These are phyloP conservation scores for Monosporascus sp. DNA, from an alignment of 2,329 filamentous ascomycete species.

Conservation along the genomic window DNA sequence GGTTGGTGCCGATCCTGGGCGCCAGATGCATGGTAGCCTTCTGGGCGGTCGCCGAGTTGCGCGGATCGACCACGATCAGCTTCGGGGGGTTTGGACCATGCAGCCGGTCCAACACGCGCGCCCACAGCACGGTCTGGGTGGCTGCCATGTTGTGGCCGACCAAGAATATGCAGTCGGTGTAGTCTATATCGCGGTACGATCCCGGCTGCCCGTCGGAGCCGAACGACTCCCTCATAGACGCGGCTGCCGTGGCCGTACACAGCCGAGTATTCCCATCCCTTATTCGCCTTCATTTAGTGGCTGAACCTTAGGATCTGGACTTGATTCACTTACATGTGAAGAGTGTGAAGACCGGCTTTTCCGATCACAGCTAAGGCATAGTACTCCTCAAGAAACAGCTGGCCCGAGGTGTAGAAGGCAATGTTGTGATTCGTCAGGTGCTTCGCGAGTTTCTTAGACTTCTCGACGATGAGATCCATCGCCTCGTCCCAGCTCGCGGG, in stretches of 20 bases:
- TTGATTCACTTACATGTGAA: slow-evolving; percentile 27
- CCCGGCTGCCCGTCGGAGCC: slow-evolving; percentile 32
- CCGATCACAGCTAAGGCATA: slow-evolving; percentile 33
- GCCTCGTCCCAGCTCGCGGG: slow-evolving; percentile 32
- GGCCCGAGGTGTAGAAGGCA: slow-evolving; percentile 32
- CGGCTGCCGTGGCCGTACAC: slow-evolving; percentile 32
- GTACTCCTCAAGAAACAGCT: slow-evolving; percentile 34
- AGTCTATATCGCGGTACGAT: slow-evolving; percentile 31
- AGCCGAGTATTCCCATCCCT: slow-evolving; percentile 35
- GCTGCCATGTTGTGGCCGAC: slow-evolving; percentile 31
- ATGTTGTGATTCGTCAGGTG: slow-evolving; percentile 31
- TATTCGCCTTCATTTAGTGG: neutral
- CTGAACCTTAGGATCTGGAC: too few species aligned
- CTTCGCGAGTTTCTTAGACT: slow-evolving; percentile 23
- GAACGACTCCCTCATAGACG: slow-evolving; percentile 33
- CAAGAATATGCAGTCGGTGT: slow-evolving; percentile 31
- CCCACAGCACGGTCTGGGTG: slow-evolving; percentile 33
- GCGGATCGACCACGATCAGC: slow-evolving; percentile 31
- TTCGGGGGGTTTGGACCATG: slow-evolving; percentile 29
- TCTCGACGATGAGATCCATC: slow-evolving; percentile 29
- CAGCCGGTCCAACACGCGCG: slow-evolving; percentile 28
- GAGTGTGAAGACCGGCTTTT: slow-evolving; percentile 31
- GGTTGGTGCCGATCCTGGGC: slow-evolving; percentile 30
- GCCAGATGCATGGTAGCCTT: slow-evolving; percentile 30
- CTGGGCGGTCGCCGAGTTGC: slow-evolving; percentile 27